Evolutionary conservation across 1,139 yeast species (phyloP), one percentile per base, ranked within the genome.

Genomic region (Sugiyamaella xylanicola): DNA sequence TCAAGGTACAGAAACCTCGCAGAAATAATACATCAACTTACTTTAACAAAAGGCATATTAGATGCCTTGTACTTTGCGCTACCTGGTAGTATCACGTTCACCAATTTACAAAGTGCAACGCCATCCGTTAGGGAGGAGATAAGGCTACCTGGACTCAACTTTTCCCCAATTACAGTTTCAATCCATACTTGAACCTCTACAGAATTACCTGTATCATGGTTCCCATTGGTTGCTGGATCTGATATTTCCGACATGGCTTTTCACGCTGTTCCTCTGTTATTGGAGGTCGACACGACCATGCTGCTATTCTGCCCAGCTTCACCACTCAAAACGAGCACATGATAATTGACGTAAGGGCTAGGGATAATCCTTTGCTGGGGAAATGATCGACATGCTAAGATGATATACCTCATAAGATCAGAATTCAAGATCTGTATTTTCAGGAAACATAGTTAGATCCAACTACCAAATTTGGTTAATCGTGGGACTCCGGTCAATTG

Each of bases 1-100:
- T 7, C 40, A 5, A 36, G 5, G 8, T 5, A 25, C 9, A 21
- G 44, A 36, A 37, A n/a, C 19, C 20, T 11, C 25, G 35, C 16
- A 19, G 16, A 8, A 4, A 7, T n/a, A 36, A 36, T 15, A 29
- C 36, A 13, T 2, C 2, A 16, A 47, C 61, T 44, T 44, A 61
- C 63, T 60, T 86, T 90, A 9, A 88, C 84, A 71, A 90, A 90
- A 2, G 96, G 93, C 86, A 88, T 84, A 51, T 75, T 75, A n/a
- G 91, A 82, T 49, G 76, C 76, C 67, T 86, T 87, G 69, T 71
- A 85, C 61, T 77, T 82, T 56, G 84, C 61, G 69, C 80, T 62
- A 1, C 63, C 64, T 0, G 73, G 71, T 45, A 74, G 65, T 68
- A 80, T 69, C 29, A 69, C 63, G 59, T 75, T 71, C 48, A 74